Conservation (phyloP, 164 flowering plant species). For the Warburgia ugandensis region DNA sequence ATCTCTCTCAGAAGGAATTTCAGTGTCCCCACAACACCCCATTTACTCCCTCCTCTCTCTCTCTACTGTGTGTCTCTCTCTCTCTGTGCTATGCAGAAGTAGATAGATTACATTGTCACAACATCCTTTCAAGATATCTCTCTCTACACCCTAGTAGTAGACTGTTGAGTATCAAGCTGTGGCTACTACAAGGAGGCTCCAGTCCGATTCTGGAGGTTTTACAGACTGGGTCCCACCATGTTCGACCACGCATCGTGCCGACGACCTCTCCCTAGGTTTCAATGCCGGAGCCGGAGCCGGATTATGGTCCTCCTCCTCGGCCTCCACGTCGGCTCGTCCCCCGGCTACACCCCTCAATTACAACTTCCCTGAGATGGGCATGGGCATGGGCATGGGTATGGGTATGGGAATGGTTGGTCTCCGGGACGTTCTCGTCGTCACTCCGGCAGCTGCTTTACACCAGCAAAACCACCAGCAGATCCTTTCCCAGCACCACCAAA, state of each 20-base stretch:
- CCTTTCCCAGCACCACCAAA: constrained; percentile 22
- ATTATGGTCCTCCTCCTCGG: constrained; percentile 6
- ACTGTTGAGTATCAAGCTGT: constrained; percentile 42
- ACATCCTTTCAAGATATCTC: no score
- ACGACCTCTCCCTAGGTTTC: constrained; percentile 78
- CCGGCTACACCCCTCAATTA: constrained; percentile 38
- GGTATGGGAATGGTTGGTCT: constrained; percentile 76
- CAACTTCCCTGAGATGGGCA: constrained; percentile 54
- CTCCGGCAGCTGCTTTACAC: constrained; percentile 44
- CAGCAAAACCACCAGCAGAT: constrained; percentile 26
- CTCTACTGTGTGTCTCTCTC: not conserved
- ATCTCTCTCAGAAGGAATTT: constrained; percentile 13
- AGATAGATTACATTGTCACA: no score
- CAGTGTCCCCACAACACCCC: constrained; percentile 15
- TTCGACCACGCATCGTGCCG: constrained; percentile 36
- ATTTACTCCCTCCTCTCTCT: not conserved
- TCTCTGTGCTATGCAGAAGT: not conserved
- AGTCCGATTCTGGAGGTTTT: constrained; percentile 69
- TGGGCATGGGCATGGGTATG: constrained; percentile 79
- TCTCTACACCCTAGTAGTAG: not conserved
- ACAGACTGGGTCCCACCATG: constrained; percentile 73
- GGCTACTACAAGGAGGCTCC: constrained; percentile 66
- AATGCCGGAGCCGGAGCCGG: constrained; percentile 39
- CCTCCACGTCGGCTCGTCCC: constrained; percentile 18
- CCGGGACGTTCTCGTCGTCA: constrained; percentile 57